Evolutionary conservation across 2,329 filamentous ascomycete species (phyloP).

Genomic region (Cladophialophora immunda): DNA sequence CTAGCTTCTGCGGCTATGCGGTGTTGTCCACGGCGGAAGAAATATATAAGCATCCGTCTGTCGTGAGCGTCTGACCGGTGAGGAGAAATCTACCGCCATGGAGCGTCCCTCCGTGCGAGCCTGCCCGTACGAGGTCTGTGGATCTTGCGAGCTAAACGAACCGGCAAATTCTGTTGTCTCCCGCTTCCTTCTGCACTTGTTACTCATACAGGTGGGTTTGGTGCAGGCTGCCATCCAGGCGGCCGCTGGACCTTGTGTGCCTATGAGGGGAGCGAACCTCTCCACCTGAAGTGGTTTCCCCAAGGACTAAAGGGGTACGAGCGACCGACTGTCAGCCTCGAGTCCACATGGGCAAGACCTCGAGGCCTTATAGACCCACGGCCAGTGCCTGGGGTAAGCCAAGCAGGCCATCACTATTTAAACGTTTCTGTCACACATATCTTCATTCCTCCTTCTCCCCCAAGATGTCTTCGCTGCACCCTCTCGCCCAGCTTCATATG

Average conservation of each 20-base stretch:
- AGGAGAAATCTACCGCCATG: neutral
- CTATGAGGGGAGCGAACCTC: neutral
- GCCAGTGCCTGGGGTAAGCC: neutral
- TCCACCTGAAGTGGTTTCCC: neutral
- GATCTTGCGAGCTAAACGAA: neutral
- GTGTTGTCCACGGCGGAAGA: neutral
- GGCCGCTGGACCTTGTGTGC: neutral
- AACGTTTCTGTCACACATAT: neutral
- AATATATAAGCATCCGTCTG: neutral
- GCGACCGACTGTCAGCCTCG: neutral
- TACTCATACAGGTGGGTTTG: neutral
- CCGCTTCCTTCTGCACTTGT: neutral
- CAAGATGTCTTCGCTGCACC: slow-evolving; percentile 1
- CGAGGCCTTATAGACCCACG: neutral
- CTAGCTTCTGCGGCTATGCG: neutral
- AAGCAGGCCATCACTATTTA: neutral
- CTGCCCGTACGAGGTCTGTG: neutral
- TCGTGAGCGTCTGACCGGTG: neutral
- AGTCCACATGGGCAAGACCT: neutral
- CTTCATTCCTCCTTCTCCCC: neutral
- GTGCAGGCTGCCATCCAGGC: slow-evolving; percentile 5
- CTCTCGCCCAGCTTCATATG: slow-evolving; percentile 6
- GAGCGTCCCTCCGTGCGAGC: neutral
- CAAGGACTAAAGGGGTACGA: neutral
- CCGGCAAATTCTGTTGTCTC: neutral